These are phyloP conservation scores for Dendrostoma leiphaemia DNA, from an alignment of 2,329 filamentous ascomycete species.

Conservation along the genomic window DNA sequence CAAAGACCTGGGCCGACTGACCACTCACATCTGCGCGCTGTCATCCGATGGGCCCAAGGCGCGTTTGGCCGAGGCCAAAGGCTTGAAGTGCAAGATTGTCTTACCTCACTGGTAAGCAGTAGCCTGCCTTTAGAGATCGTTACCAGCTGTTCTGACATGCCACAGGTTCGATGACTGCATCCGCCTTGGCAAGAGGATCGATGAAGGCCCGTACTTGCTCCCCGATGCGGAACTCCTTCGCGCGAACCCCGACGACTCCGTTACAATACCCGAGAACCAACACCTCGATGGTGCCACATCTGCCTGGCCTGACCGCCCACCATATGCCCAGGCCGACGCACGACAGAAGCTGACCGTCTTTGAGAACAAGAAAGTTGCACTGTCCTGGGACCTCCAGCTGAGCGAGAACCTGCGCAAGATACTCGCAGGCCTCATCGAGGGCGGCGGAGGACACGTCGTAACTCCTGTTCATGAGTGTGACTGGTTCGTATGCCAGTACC, in stretches of 20 bases:
- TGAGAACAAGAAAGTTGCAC: conserved; percentile 70
- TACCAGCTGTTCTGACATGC: neutral
- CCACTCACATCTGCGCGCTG: conserved; percentile 87
- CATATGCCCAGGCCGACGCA: conserved; percentile 27
- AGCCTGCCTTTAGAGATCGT: neutral
- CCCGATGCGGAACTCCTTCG: conserved; percentile 84
- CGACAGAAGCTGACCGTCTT: conserved; percentile 70
- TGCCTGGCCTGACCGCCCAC: conserved; percentile 40
- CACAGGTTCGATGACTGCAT: conserved; percentile 93
- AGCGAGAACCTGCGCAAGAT: conserved; percentile 63
- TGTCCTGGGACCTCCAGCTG: conserved; percentile 73
- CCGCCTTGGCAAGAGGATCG: conserved; percentile 86
- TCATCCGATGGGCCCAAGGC: conserved; percentile 73
- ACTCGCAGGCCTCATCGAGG: conserved; percentile 67
- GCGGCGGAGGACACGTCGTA: conserved; percentile 70
- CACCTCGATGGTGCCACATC: conserved; percentile 66
- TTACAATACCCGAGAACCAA: conserved; percentile 55
- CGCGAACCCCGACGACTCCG: conserved; percentile 51
- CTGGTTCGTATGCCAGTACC: conserved; percentile 84
- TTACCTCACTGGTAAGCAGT: conserved; percentile 79
- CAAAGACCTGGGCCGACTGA: conserved; percentile 66
- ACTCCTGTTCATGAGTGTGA: conserved; percentile 67
- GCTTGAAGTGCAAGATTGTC: conserved; percentile 75
- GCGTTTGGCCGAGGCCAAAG: conserved; percentile 59
- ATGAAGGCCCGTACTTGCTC: conserved; percentile 80